Base-by-base conservation (phyloP, 805 yeast genomes). In the Saccharomycopsis sp. region DNA sequence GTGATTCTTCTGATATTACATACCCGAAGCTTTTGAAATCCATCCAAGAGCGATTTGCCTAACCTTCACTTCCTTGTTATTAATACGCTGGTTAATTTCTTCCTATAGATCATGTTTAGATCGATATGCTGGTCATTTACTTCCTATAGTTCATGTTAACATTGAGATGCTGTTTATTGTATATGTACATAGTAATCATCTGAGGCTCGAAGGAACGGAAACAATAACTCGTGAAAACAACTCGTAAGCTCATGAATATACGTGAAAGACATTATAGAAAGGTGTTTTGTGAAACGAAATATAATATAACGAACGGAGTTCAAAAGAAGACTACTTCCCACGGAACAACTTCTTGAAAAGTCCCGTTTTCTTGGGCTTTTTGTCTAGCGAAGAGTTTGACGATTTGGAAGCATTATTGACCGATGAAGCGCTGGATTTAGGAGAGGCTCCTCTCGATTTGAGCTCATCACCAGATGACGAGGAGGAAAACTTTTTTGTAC, bases 1-100 rank as follows among this genome's bases (percentile, higher is more conserved):
- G 97, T 9, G 83, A 85, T 59, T 84, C 96, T 1, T 86, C 95
- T 1, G 96, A 91, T 70, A 80, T 85, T 16, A 86, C 91, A 15
- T 89, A 80, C 67, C 97, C 97, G 1, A 78, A 90, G 67, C 70
- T 91, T 44, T 66, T 74, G 63, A 60, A 63, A 15, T 68, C 79
- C 54, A 75, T 80, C 14, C 60, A 68, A 58, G 54, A 62, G 3
- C 72, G 69, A 58, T 73, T 72, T 59, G 66, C n/a, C n/a, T n/a
- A n/a, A 58, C 14, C n/a, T n/a, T n/a, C n/a, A n/a, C n/a, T n/a
- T n/a, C n/a, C n/a, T n/a, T n/a, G n/a, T n/a, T n/a, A n/a, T n/a
- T n/a, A n/a, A n/a, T n/a, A n/a, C n/a, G 12, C 37, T 29, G 37
- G 37, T 7, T 7, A 29, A 7, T 7, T 7, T 7, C 12, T 29